phyloP scores from a whole-genome alignment of 345 rosid species.

The Brassica nigra region DNA sequence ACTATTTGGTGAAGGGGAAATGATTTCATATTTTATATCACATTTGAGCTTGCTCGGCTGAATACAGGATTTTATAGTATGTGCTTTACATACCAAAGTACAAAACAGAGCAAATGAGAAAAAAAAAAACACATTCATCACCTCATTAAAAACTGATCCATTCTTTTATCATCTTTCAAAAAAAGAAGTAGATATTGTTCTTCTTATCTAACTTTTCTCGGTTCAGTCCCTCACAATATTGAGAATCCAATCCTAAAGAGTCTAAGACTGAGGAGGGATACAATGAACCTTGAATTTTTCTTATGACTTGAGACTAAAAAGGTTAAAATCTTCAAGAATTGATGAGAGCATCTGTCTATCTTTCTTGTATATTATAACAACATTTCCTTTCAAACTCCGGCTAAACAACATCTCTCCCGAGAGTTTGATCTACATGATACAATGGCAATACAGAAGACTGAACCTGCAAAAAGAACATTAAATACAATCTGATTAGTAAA shows the following conservation, averaged over 20 bases:
- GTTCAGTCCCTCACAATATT: background rate
- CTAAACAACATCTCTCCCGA: constrained; percentile 30
- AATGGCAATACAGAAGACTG: constrained; percentile 11
- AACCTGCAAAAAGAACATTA: constrained; percentile 19
- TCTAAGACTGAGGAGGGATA: background rate
- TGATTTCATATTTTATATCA: background rate
- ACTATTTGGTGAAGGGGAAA: background rate
- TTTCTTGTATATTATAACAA: constrained; percentile 19
- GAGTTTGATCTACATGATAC: constrained; percentile 35
- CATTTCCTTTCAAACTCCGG: constrained; percentile 16
- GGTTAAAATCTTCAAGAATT: constrained; percentile 15
- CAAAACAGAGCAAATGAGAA: constrained; percentile 19
- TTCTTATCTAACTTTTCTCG: background rate
- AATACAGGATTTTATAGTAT: constrained; percentile 2
- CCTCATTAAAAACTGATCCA: constrained; percentile 12
- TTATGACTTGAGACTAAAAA: background rate
- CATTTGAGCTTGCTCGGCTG: background rate
- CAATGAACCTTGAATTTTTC: background rate
- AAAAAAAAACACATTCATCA: constrained; percentile 24
- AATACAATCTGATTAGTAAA: background rate
- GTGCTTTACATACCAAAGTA: constrained; percentile 8
- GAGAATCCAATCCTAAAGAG: background rate
- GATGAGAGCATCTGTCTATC: constrained; percentile 30
- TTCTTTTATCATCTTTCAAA: background rate
- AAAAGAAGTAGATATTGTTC: background rate